Evolutionary conservation across 2,329 filamentous ascomycete genomes (phyloP), one percentile per base, ranked within the genome.

Genomic region (Colletotrichum sublineola): DNA sequence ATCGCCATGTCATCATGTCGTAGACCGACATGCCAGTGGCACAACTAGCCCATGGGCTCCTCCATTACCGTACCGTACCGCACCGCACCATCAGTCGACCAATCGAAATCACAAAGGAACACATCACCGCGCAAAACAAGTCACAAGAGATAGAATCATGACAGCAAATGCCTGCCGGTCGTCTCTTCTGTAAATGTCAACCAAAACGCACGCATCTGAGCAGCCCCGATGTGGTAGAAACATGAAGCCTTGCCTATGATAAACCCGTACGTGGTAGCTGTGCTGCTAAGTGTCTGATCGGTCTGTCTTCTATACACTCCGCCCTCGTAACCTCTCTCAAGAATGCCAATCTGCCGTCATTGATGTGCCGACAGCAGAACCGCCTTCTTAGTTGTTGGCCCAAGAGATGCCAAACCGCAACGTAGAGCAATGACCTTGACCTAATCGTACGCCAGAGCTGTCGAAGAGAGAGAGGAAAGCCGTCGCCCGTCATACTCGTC

Each of bases 221-320:
- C 79, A 80, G 48, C 64, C 24, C 60, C 53, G 76, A 82, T 81
- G 81, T 79, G 80, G 36, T 71, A 71, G 60, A 69, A 82, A 79
- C 78, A 79, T 78, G 80, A 81, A 81, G 77, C 76, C 80, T 79
- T 80, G 77, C 77, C 79, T 79, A 79, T 78, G 76, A 79, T 79
- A 79, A 79, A 80, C 78, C 81, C 80, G 79, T 76, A 78, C 57
- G 55, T 33, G 67, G 75, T 79, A 80, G 79, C 79, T 80, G 79
- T 77, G 79, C 75, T 79, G 75, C 72, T 81, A 71, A 71, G 77
- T 81, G 79, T 81, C 79, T 81, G 81, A 77, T 79, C 74, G 77
- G 78, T 77, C 77, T 75, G 77, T 76, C 76, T 77, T 77, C 77
- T 76, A 75, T 71, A 56, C 67, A 68, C 69, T 53, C 57, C 67